Percentiles rank a stretch among this genome's conserved stretches.
These are phyloP conservation scores for Calonectria ilicicola DNA, from an alignment of 2,329 filamentous ascomycete species.

Conservation along the genomic window DNA sequence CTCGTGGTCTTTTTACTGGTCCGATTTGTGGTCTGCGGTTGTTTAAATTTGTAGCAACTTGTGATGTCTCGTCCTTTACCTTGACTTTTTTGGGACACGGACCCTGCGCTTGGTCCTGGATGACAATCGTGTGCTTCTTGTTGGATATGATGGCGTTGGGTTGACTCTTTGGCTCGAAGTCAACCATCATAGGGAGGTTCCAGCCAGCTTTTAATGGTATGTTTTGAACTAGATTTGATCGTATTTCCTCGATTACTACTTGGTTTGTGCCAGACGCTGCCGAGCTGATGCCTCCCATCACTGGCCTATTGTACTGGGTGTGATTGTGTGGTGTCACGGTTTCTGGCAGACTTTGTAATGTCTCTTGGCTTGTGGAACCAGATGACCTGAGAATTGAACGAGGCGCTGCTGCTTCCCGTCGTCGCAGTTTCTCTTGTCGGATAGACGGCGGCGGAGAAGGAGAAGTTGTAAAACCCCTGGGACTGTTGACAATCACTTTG, in stretches of 20 bases:
- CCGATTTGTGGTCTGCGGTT: neutral
- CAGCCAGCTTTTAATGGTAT: slow-evolving; percentile 12
- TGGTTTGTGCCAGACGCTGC: slow-evolving; percentile 19
- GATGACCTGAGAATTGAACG: slow-evolving; percentile 51
- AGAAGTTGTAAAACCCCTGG: slow-evolving; percentile 33
- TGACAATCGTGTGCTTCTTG: neutral
- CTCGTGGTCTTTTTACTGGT: neutral
- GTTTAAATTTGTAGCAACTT: neutral
- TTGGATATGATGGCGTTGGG: neutral
- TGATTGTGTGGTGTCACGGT: slow-evolving; percentile 26
- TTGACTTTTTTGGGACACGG: slow-evolving; percentile 30
- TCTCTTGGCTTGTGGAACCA: slow-evolving; percentile 24
- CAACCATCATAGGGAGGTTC: slow-evolving; percentile 40
- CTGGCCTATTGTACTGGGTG: slow-evolving; percentile 39
- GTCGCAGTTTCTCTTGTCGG: slow-evolving; percentile 50
- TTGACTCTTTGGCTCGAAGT: slow-evolving; percentile 39
- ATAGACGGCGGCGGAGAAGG: slow-evolving; percentile 47
- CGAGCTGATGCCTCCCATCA: slow-evolving; percentile 24
- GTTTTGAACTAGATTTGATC: slow-evolving; percentile 36
- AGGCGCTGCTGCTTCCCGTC: slow-evolving; percentile 45
- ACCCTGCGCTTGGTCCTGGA: neutral
- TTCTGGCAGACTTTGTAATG: slow-evolving; percentile 1
- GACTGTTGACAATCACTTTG: slow-evolving; percentile 50
- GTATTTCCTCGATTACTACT: slow-evolving; percentile 44
- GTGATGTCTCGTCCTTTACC: slow-evolving; percentile 3